Evolutionary conservation across 768 basidiomycete genomes (phyloP).

Genomic region (Mycena vitilis): DNA sequence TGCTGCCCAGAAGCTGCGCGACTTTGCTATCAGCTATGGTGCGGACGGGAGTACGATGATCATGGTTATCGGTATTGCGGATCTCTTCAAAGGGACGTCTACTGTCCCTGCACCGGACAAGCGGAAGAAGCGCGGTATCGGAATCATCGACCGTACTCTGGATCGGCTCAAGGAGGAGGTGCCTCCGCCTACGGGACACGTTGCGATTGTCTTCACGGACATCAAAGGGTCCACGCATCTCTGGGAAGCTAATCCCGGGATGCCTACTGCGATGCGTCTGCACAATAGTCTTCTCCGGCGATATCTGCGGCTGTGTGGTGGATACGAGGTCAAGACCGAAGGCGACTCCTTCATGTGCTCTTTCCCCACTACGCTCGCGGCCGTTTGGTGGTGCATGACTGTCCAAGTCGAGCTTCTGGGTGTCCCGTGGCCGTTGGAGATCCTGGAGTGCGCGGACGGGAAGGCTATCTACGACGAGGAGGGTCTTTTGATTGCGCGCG

Average conservation of each 20-base stretch:
- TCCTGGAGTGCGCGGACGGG: conserved; percentile 93
- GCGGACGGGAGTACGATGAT: conserved; percentile 96
- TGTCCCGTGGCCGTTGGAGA: conserved; percentile 92
- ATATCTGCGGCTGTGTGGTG: conserved; percentile 88
- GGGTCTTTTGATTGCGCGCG: conserved; percentile 81
- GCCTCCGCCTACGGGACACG: conserved; percentile 83
- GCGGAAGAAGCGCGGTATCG: conserved; percentile 50
- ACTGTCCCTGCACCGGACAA: conserved; percentile 26
- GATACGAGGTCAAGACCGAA: conserved; percentile 99
- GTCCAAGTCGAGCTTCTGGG: conserved; percentile 87
- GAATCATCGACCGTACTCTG: conserved; percentile 69
- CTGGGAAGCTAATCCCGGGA: conserved; percentile 96
- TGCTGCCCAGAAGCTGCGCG: conserved; percentile 95
- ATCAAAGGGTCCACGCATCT: conserved; percentile 96
- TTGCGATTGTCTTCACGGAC: conserved; percentile 97
- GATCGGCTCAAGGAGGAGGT: conserved; percentile 82
- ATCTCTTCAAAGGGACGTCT: conserved; percentile 67
- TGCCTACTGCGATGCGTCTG: conserved; percentile 91
- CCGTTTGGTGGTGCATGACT: conserved; percentile 89
- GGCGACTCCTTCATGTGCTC: conserved; percentile 99
- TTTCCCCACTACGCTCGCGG: conserved; percentile 89
- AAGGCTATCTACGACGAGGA: conserved; percentile 76
- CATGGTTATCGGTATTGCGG: conserved; percentile 91
- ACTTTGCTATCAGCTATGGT: conserved; percentile 97
- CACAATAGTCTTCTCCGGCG: conserved; percentile 91